Evolutionary conservation across 768 basidiomycete species (phyloP).

Genomic region (Lepiota brunneoincarnata): DNA sequence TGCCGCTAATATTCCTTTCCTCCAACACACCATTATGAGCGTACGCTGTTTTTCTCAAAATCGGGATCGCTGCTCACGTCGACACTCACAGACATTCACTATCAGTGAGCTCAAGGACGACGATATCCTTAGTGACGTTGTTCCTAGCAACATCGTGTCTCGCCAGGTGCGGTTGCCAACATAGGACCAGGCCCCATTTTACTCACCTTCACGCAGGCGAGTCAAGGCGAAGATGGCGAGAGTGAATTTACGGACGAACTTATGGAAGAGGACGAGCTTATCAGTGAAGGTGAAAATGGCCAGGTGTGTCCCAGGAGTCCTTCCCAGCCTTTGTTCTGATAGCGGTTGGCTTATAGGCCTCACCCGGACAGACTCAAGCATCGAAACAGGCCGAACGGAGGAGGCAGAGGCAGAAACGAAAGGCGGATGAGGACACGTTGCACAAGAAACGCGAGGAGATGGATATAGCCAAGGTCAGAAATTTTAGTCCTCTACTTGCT

Average conservation of each 20-base stretch:
- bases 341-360: conserved; percentile 10
- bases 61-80: not conserved
- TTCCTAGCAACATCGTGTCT: conserved; percentile 89
- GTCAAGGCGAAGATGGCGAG: conserved; percentile 72
- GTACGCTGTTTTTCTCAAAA: conserved; percentile 12
- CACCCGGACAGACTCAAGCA: conserved; percentile 27
- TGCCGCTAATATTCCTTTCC: not conserved
- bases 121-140: conserved; percentile 86
- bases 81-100: conserved; percentile 31
- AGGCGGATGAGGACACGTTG: conserved; percentile 68
- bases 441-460: conserved; percentile 74
- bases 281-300: conserved; percentile 48
- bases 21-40: conserved; percentile 20
- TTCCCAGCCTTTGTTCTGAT: not conserved
- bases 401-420: conserved; percentile 49
- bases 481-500: not conserved
- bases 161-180: conserved; percentile 57
- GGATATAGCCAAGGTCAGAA: conserved; percentile 79
- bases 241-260: conserved; percentile 67
- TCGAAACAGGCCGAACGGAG: conserved; percentile 31
- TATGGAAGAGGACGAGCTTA: conserved; percentile 60
- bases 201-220: conserved; percentile 33
- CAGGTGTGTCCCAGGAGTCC: conserved; percentile 24
- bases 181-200: not conserved
- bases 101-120: conserved; percentile 49